A percentile compares a stretch with the other conserved stretches of the same genome.
Evolutionary conservation across 352 stramenopile genomes (phyloP).

Genomic region (Pythium coloratum): DNA sequence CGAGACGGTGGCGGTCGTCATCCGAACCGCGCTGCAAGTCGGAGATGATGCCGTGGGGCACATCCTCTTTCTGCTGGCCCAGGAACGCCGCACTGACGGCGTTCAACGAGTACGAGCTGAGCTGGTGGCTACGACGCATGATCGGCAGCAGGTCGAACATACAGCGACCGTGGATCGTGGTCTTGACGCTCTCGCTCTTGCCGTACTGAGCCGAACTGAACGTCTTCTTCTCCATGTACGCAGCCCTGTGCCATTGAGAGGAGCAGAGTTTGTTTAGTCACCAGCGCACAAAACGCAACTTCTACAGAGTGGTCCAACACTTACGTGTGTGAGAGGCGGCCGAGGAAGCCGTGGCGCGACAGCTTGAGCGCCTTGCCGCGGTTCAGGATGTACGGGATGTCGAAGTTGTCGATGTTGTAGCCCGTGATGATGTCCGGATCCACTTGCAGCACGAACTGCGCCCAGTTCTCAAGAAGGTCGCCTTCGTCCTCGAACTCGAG

Average conservation of each 20-base stretch:
- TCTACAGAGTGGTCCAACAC: constrained; percentile 15
- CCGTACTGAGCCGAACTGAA: constrained; percentile 98
- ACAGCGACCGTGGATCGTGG: constrained; percentile 96
- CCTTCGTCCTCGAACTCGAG: constrained; percentile 95
- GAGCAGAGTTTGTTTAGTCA: constrained; percentile 1
- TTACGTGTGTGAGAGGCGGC: constrained; percentile 86
- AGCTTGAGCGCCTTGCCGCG: constrained; percentile 94
- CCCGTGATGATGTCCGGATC: constrained; percentile 99
- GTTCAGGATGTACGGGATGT: constrained; percentile 99
- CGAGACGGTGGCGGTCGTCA: constrained; percentile 96
- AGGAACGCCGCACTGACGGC: constrained; percentile 98
- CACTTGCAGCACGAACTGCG: constrained; percentile 92
- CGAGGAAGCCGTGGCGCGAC: constrained; percentile 73
- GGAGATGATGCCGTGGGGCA: constrained; percentile 99
- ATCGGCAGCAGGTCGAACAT: constrained; percentile 99
- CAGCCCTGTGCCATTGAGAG: constrained; percentile 15
- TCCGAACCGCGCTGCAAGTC: constrained; percentile 93
- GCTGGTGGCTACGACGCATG: constrained; percentile 99
- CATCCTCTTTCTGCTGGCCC: constrained; percentile 99
- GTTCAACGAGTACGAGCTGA: constrained; percentile 99
- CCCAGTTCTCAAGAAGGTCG: constrained; percentile 98
- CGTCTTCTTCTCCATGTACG: constrained; percentile 97
- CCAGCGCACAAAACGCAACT: not conserved
- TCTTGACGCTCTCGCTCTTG: constrained; percentile 98
- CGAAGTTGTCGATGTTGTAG: constrained; percentile 99